Base-by-base conservation (phyloP, 768 basidiomycete genomes). In the Sistotremastrum niveocremeum region DNA sequence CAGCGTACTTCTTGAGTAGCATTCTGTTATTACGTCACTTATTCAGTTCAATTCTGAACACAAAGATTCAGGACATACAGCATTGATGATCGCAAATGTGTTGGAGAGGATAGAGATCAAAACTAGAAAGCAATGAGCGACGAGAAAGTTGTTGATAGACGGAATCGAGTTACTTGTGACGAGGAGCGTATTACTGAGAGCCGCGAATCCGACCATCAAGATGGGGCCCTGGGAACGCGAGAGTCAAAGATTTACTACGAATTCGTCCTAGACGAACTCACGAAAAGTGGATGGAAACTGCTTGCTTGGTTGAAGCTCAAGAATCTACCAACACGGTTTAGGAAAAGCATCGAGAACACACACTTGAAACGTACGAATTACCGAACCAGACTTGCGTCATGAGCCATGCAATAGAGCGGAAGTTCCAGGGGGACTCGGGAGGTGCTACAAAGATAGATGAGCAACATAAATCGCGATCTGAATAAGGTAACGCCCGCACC, bases 41-140 rank as follows among this genome's bases (percentile, higher is more conserved):
- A 38, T 8, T 29, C 4, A 6, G 35, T 28, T 42, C 12, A 41
- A 34, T 31, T 34, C 9, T 46, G 7, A 10, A 42, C 1, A 6
- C 29, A 29, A 34, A 5, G 33, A 43, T 28, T 38, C 37, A 38
- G 33, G 32, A 59, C 73, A 45, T 47, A 76, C 76, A 10, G 68
- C 72, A 60, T 81, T 83, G 48, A 74, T 90, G 42, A 74, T 68
- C 2, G 85, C 84, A 48, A 88, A 89, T 0, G 88, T 90, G 58
- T 91, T 91, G 4, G 89, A 90, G 33, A 95, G 63, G 41, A 93
- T 86, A 6, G 87, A 91, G 49, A 94, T 91, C 40, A 94, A 69
- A 56, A 93, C 67, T 70, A 42, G 3, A 29, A 34, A 35, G n/a
- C 30, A 4, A 35, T 36, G 12, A 20, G 29, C n/a, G 34, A 34